Evolutionary conservation across 192 early-diverging fungal species (phyloP), one percentile per base, ranked within the genome.

Genomic region (Coemansia sp.): DNA sequence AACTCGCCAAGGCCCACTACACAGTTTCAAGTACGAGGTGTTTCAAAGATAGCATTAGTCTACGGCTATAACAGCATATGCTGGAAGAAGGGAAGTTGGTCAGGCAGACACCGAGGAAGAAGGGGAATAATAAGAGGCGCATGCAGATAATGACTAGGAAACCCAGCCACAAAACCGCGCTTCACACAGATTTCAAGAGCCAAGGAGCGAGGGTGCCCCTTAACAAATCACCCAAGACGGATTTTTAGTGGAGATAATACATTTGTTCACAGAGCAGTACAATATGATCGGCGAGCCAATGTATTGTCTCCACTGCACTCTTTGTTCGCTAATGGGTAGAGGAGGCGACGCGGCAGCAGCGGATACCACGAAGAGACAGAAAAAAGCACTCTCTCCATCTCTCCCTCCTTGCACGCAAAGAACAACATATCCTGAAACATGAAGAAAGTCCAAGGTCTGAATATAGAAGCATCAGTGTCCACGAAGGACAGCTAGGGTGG

Each of bases 1-100:
- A 92, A 81, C 82, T 97, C 95, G 57, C 95, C 95, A 30, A 94
- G 66, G 6, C 89, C 88, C 95, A 97, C 91, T 93, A 83, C 52
- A 69, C 6, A 47, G 23, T 25, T n/a, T n/a, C 45, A 48, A 48
- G 11, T 3, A 48, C 45, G 20, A 25, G 17, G 14, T 2, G 38
- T 17, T 13, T 1, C 15, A 17, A 41, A 41, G 4, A 17, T 1
- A 4, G 17, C 17, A 41, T 41, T 41, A 41, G 38, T 41, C 17
- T 15, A 17, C 17, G 38, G 4, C 14, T 17, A 17, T 17, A 4
- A 41, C 38, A 17, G 14, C 38, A 13, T 13, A 41, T 13, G 13
- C 13, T 41, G 14, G 4, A 17, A 41, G 4, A 17, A 41, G 2
- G 38, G 4, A 41, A 41, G 23, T 9, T 7, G 11, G 23, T 20